These are phyloP conservation scores for Fraxinus quadrangulata DNA, from an alignment of 257 asterid species.

Conservation along the genomic window DNA sequence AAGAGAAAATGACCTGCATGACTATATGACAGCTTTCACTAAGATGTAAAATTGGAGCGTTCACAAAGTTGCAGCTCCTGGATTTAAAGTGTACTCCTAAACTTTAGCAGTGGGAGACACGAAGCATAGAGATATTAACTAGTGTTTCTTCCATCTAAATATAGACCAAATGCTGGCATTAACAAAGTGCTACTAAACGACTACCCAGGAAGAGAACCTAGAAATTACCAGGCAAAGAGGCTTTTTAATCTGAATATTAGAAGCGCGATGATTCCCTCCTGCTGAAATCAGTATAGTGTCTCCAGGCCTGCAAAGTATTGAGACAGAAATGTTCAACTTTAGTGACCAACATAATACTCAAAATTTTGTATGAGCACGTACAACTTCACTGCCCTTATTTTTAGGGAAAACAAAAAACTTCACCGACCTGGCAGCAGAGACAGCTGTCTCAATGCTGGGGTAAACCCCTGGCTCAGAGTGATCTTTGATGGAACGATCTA, in stretches of 20 bases:
- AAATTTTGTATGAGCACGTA: constrained; percentile 23
- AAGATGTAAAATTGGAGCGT: background rate
- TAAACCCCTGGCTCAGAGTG: constrained; percentile 69
- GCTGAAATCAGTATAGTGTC: constrained; percentile 92
- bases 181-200: background rate
- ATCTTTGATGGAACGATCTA: constrained; percentile 76
- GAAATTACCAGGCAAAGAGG: constrained; percentile 87
- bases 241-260: constrained; percentile 83
- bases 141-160: background rate
- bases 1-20: background rate
- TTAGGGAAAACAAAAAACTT: background rate
- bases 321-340: constrained; percentile 27
- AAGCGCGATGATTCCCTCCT: constrained; percentile 81
- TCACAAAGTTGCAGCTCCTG: constrained; percentile 6
- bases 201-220: constrained; percentile 8
- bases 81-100: background rate
- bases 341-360: constrained; percentile 16
- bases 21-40: background rate
- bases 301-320: constrained; percentile 73
- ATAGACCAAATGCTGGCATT: background rate
- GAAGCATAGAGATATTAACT: background rate
- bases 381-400: constrained; percentile 46
- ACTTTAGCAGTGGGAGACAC: background rate
- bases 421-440: constrained; percentile 80
- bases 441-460: constrained; percentile 85